phyloP scores from a whole-genome alignment of 2,329 filamentous ascomycete genomes.

The Sarocladium oryzae region DNA sequence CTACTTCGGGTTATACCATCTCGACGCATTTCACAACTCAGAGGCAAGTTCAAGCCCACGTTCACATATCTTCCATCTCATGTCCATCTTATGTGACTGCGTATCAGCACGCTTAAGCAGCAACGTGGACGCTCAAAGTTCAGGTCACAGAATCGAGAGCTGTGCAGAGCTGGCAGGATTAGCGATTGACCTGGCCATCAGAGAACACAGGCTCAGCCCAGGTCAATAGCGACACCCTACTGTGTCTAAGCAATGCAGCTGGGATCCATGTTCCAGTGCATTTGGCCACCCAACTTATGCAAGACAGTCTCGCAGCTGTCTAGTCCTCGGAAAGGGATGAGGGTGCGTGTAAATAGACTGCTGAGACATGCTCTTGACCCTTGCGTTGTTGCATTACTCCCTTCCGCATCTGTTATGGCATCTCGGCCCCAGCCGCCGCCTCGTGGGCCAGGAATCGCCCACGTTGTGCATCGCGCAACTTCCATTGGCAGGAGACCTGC shows the following conservation, averaged over 20 bases:
- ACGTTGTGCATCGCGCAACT: not conserved
- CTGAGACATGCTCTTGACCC: too few species aligned
- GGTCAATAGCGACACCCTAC: too few species aligned
- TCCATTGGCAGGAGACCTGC: constrained; percentile 1
- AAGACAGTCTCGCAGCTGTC: too few species aligned
- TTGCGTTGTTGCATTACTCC: too few species aligned
- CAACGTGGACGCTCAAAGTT: constrained; percentile 1
- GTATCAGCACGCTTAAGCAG: not conserved
- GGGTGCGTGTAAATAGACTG: too few species aligned
- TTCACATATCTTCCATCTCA: not conserved
- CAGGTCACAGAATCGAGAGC: not conserved
- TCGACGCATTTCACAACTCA: not conserved
- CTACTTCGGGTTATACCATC: too few species aligned
- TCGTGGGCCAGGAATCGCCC: not conserved
- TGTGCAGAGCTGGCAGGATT: not conserved
- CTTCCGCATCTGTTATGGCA: not conserved
- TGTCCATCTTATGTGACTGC: not conserved
- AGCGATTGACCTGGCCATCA: too few species aligned
- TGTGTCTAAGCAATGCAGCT: too few species aligned
- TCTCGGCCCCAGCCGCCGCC: constrained; percentile 4
- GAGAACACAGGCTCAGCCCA: too few species aligned
- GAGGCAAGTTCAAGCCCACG: not conserved
- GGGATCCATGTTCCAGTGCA: too few species aligned
- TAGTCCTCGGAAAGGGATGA: too few species aligned
- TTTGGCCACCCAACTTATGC: too few species aligned